Conservation (phyloP, 805 yeast genomes). For the Scheffersomyces coipomensis region DNA sequence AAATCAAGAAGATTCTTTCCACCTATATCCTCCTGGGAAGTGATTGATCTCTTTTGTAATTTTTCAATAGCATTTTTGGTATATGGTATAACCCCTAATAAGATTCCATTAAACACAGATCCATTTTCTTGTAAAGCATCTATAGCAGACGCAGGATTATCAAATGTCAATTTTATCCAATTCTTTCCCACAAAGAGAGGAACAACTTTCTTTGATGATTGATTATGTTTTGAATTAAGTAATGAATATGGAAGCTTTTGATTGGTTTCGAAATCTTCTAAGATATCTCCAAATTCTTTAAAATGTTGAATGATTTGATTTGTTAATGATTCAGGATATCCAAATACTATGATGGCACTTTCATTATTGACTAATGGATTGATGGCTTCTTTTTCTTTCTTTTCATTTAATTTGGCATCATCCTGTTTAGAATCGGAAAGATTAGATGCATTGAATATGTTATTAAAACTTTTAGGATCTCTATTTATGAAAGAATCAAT, state of each 20-base stretch:
- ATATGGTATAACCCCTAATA: constrained; percentile 70
- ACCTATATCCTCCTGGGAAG: constrained; percentile 49
- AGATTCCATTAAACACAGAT: constrained; percentile 59
- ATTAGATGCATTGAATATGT: constrained; percentile 41
- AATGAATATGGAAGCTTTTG: constrained; percentile 8
- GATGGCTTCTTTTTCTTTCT: constrained; percentile 1
- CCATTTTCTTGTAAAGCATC: constrained; percentile 89
- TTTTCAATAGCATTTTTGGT: constrained; percentile 60
- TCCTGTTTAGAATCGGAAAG: constrained; percentile 4
- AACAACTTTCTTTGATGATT: constrained; percentile 17
- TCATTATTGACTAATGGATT: constrained; percentile 38
- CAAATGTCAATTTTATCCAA: constrained; percentile 90
- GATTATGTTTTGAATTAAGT: constrained; percentile 6
- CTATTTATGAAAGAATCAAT: constrained; percentile 42
- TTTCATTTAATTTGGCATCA: background rate
- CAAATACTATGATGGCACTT: constrained; percentile 79
- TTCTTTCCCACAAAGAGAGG: constrained; percentile 84
- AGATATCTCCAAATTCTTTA: constrained; percentile 72
- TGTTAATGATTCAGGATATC: constrained; percentile 79
- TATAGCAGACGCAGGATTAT: constrained; percentile 68
- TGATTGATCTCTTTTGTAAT: constrained; percentile 45
- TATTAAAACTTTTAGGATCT: constrained; percentile 45
- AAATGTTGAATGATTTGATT: constrained; percentile 68
- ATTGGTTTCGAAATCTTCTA: constrained; percentile 64
- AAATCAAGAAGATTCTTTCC: constrained; percentile 18